A percentile compares a stretch with the other conserved stretches of the same genome.
These are phyloP conservation scores for Naematelia encephala DNA, from an alignment of 768 basidiomycete genomes.

Conservation along the genomic window DNA sequence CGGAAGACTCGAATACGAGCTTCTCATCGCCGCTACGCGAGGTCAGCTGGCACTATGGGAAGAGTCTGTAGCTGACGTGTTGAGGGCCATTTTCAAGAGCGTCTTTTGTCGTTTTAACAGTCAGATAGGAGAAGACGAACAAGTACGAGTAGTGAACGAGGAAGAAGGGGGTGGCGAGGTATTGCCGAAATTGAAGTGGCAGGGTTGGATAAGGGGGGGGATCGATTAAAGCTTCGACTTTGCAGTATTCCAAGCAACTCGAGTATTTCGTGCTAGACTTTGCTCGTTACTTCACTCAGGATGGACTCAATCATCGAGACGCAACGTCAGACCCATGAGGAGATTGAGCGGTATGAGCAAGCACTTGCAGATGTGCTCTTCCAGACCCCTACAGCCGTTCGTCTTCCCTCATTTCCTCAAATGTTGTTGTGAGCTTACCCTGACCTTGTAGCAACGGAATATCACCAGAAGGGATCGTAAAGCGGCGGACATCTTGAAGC, in stretches of 20 bases:
- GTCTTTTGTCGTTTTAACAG: neutral
- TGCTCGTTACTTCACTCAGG: slow-evolving; percentile 4
- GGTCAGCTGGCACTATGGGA: slow-evolving; percentile 47
- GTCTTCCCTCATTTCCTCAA: slow-evolving; percentile 13
- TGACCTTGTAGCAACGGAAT: slow-evolving; percentile 34
- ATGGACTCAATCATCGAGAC: slow-evolving; percentile 95
- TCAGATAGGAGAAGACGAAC: slow-evolving; percentile 1
- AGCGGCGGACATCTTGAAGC: slow-evolving; percentile 80
- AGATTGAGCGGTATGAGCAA: slow-evolving; percentile 85
- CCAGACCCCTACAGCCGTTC: slow-evolving; percentile 49
- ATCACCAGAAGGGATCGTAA: slow-evolving; percentile 68
- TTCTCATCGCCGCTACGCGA: slow-evolving; percentile 84
- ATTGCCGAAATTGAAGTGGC: neutral
- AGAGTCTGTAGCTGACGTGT: slow-evolving; percentile 8
- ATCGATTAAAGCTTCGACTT: neutral
- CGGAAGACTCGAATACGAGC: slow-evolving; percentile 71
- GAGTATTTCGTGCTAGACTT: no score
- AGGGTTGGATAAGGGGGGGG: neutral
- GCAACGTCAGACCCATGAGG: slow-evolving; percentile 94
- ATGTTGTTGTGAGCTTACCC: neutral
- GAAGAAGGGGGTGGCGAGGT: neutral
- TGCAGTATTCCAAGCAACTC: no score
- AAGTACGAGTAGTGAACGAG: neutral
- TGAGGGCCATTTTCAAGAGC: slow-evolving; percentile 14
- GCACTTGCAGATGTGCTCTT: slow-evolving; percentile 81